phyloP scores from a whole-genome alignment of 139 green algal species.

The Chlorella vulgaris region DNA sequence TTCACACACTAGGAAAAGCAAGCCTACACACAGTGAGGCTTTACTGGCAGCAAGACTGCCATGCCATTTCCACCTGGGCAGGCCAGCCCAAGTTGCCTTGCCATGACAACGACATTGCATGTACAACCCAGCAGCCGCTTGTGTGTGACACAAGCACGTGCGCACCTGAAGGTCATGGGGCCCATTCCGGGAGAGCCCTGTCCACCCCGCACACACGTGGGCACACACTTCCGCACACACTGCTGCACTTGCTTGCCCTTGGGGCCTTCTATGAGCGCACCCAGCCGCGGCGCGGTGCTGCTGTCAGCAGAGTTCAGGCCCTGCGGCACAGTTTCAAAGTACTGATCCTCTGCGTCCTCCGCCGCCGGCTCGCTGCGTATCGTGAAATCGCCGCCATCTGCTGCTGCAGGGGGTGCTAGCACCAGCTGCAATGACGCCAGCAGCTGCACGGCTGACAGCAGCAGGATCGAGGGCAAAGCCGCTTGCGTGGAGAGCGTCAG shows the following conservation, averaged over 20 bases:
- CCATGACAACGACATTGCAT: too few relatives aligned
- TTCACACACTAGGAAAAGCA: too few relatives aligned
- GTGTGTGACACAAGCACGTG: too few relatives aligned
- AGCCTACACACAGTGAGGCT: too few relatives aligned
- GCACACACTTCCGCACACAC: slow-evolving; percentile 73
- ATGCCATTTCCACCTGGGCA: too few relatives aligned
- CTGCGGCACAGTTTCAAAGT: slow-evolving; percentile 39
- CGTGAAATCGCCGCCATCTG: slow-evolving; percentile 17
- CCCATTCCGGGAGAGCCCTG: slow-evolving; percentile 70
- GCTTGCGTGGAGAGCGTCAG: not conserved
- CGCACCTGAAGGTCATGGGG: slow-evolving; percentile 46
- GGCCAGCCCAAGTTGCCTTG: too few relatives aligned
- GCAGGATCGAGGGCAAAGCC: not conserved
- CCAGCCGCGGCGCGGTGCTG: slow-evolving; percentile 31
- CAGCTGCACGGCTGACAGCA: slow-evolving; percentile 9
- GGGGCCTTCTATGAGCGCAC: slow-evolving; percentile 35
- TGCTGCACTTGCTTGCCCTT: slow-evolving; percentile 61
- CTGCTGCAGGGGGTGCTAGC: not conserved
- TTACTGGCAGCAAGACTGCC: too few relatives aligned
- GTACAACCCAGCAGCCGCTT: too few relatives aligned
- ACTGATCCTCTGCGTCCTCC: slow-evolving; percentile 32
- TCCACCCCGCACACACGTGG: slow-evolving; percentile 71
- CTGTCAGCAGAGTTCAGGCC: slow-evolving; percentile 23
- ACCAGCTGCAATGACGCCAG: slow-evolving; percentile 14
- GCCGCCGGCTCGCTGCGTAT: not conserved